Evolutionary conservation across 2,329 filamentous ascomycete species (phyloP).

Genomic region (Fusarium goolgardi): DNA sequence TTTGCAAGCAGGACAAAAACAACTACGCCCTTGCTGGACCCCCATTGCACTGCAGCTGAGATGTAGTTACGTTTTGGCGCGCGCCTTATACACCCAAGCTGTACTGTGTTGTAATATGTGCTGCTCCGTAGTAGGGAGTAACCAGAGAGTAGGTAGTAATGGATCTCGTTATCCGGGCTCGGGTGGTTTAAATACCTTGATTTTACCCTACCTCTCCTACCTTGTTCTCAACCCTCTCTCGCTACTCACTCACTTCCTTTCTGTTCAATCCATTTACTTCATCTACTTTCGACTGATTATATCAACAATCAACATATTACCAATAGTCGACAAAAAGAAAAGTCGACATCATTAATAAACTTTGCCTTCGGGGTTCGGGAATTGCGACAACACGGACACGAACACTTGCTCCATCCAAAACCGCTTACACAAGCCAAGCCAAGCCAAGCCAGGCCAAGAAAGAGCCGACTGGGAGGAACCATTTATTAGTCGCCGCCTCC

Average conservation of each 20-base stretch:
- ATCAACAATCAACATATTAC: background rate
- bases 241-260: background rate
- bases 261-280: background rate
- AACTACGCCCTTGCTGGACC: constrained; percentile 36
- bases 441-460: background rate
- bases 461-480: constrained; percentile 16
- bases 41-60: constrained; percentile 9
- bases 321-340: background rate
- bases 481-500: constrained; percentile 30
- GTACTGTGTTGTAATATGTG: background rate
- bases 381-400: constrained; percentile 20
- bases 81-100: constrained; percentile 21
- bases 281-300: background rate
- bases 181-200: constrained; percentile 40
- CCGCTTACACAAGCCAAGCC: constrained; percentile 38
- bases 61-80: background rate
- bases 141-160: constrained; percentile 5
- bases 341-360: constrained; percentile 7
- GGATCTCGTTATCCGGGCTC: constrained; percentile 34
- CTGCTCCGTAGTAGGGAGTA: constrained; percentile 5
- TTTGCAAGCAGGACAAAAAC: constrained; percentile 48
- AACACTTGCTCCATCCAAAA: constrained; percentile 23
- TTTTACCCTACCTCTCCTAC: constrained; percentile 8
- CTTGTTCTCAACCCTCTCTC: background rate
- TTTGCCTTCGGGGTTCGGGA: constrained; percentile 36